Conservation (phyloP, 1,139 yeast genomes). For the Sugiyamaella sp. region DNA sequence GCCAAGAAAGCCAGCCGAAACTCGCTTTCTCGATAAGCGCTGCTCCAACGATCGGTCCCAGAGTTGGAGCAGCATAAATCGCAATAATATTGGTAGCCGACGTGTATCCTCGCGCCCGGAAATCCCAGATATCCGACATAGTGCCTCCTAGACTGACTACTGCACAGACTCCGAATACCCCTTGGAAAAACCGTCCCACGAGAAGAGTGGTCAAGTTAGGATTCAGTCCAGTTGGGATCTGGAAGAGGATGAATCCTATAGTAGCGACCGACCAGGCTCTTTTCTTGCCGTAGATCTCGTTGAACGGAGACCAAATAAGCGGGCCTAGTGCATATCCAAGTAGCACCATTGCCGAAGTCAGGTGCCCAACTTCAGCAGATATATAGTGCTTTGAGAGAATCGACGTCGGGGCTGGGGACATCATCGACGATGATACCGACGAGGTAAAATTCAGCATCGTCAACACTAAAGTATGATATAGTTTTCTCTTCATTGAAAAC, state of each 20-base stretch:
- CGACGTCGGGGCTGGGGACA: conserved; percentile 4
- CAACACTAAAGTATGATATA: conserved; percentile 17
- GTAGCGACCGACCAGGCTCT: conserved; percentile 56
- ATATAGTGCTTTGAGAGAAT: background rate
- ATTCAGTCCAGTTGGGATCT: conserved; percentile 14
- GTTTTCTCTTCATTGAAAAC: conserved; percentile 11
- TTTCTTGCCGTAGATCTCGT: conserved; percentile 59
- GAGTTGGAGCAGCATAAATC: conserved; percentile 20
- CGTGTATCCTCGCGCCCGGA: conserved; percentile 15
- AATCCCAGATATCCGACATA: conserved; percentile 43
- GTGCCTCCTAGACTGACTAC: conserved; percentile 67
- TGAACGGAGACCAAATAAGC: conserved; percentile 54
- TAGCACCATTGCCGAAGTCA: conserved; percentile 35
- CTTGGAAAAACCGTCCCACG: conserved; percentile 18
- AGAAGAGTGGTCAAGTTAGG: conserved; percentile 18
- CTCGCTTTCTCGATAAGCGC: conserved; percentile 14
- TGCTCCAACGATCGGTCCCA: conserved; percentile 22
- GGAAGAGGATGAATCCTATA: conserved; percentile 36
- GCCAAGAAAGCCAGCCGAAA: conserved; percentile 23
- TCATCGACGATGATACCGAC: conserved; percentile 16
- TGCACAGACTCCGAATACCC: conserved; percentile 45
- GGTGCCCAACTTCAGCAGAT: conserved; percentile 13
- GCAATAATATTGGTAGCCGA: conserved; percentile 20
- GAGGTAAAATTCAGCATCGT: conserved; percentile 17
- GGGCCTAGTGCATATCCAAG: conserved; percentile 62